phyloP scores from a whole-genome alignment of 495 filamentous ascomycete genomes.

The Aspergillus haitiensis region DNA sequence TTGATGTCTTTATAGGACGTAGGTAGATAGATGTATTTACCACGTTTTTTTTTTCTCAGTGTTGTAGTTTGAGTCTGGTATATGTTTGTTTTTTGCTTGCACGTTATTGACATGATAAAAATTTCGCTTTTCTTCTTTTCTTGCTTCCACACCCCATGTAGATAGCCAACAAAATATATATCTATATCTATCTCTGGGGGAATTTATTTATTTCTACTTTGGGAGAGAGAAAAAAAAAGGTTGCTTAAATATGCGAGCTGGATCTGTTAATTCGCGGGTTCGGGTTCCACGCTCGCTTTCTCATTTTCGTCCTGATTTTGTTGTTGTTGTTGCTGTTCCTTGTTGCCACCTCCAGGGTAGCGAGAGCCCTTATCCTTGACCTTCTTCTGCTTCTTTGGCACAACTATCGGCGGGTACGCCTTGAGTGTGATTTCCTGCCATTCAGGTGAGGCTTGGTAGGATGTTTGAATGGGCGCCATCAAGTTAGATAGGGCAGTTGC shows the following conservation, averaged over 20 bases:
- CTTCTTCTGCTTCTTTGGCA: conserved; percentile 72
- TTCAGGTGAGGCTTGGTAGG: conserved; percentile 66
- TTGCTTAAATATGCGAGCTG: no score
- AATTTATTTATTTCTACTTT: no score
- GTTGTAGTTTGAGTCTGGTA: background rate
- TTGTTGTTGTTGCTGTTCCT: conserved; percentile 28
- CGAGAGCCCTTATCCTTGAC: conserved; percentile 76
- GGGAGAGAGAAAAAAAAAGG: no score
- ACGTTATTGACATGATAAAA: no score
- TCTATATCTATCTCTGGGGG: no score
- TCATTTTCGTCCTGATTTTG: background rate
- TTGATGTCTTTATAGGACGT: no score
- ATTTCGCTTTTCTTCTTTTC: no score
- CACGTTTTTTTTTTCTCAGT: background rate
- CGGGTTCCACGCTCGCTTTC: no score
- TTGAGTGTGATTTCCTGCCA: conserved; percentile 79
- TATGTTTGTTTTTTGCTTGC: no score
- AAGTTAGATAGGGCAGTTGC: conserved; percentile 66
- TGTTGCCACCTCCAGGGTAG: conserved; percentile 50
- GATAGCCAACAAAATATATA: no score
- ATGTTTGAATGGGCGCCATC: conserved; percentile 70
- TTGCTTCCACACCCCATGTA: no score
- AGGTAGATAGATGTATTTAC: background rate
- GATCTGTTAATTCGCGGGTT: no score
- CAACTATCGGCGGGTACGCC: conserved; percentile 74